These are phyloP conservation scores for Tephrocybe sp. DNA, from an alignment of 768 basidiomycete genomes.

Conservation along the genomic window DNA sequence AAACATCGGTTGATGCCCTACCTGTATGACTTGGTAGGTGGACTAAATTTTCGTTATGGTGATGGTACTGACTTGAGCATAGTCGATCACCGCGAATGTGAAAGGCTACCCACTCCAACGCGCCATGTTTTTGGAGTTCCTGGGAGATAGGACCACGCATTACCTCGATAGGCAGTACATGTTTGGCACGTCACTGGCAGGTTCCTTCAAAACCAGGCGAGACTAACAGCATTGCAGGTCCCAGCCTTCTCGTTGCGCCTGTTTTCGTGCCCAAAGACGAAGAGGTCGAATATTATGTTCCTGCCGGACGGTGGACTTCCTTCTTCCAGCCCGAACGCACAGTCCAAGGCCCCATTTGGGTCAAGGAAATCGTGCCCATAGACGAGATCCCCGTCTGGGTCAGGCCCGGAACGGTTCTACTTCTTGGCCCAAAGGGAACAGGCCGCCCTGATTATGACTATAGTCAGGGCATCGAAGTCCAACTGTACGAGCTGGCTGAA, in stretches of 20 bases:
- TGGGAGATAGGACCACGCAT: slow-evolving; percentile 58
- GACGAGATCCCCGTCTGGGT: slow-evolving; percentile 71
- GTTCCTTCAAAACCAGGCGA: background rate
- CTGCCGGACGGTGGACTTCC: slow-evolving; percentile 60
- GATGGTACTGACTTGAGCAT: slow-evolving; percentile 2
- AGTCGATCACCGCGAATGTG: slow-evolving; percentile 52
- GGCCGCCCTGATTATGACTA: slow-evolving; percentile 65
- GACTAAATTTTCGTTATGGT: background rate
- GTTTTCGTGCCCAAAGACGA: slow-evolving; percentile 56
- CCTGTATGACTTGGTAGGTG: slow-evolving; percentile 52
- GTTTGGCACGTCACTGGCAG: slow-evolving; percentile 30
- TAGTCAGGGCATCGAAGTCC: slow-evolving; percentile 44
- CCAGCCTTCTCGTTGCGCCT: slow-evolving; percentile 60
- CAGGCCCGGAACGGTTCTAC: slow-evolving; percentile 53
- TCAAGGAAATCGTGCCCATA: slow-evolving; percentile 61
- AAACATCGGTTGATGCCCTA: slow-evolving; percentile 80
- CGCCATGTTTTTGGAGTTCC: slow-evolving; percentile 69
- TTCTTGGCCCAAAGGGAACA: slow-evolving; percentile 52
- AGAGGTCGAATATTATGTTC: slow-evolving; percentile 60
- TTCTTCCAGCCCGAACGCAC: slow-evolving; percentile 55
- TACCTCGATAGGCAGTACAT: slow-evolving; percentile 61
- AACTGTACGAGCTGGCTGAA: slow-evolving; percentile 52
- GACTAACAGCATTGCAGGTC: slow-evolving; percentile 33
- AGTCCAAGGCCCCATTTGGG: slow-evolving; percentile 61
- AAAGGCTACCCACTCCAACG: slow-evolving; percentile 59